Evolutionary conservation across 805 yeast genomes (phyloP), one percentile per base, ranked within the genome.

Genomic region (Wickerhamiella cacticola): DNA sequence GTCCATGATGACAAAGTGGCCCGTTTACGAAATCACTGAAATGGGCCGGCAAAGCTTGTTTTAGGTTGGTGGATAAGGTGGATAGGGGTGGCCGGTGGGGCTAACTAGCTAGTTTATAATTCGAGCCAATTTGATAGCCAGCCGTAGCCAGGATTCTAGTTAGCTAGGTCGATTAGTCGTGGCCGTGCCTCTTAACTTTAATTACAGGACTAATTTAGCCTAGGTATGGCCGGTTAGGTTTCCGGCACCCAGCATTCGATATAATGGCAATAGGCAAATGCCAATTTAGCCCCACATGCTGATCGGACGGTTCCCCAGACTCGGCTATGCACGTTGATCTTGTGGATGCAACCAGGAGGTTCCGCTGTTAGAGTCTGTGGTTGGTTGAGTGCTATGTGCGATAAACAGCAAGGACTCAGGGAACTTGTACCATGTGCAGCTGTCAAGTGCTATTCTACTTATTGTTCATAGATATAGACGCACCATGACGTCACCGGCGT

Each of bases 1-100:
- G 47, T 44, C 47, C 47, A 44, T 44, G 47, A 44, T 44, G 47
- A 44, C 39, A 29, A 44, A 42, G 35, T 13, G 34, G 28, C 41
- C 28, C 28, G 41, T 38, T 12, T 31, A 31, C 36, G 36, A 19
- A 31, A 31, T 31, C 36, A 31, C 10, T 19, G n/a, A 31, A 15
- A 31, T 31, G 36, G 5, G 19, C 19, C 5, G 36, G 7, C 4
- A 19, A 15, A 31, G 36, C 36, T 31, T 31, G 36, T 31, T 31
- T 31, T 31, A 31, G n/a, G n/a, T 6, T 28, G 10, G 5, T 12
- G 13, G 33, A 15, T 12, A 15, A 28, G 33, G 33, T 12, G 33
- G 7, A 25, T 25, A 7, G 10, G 10, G 28, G 10, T 25, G 7
- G 28, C 10, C 7, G 7, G 28, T 7, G 10, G 9, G 28, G 28